phyloP scores from a whole-genome alignment of 352 stramenopile genomes.

The Globisporangium iwayamae region DNA sequence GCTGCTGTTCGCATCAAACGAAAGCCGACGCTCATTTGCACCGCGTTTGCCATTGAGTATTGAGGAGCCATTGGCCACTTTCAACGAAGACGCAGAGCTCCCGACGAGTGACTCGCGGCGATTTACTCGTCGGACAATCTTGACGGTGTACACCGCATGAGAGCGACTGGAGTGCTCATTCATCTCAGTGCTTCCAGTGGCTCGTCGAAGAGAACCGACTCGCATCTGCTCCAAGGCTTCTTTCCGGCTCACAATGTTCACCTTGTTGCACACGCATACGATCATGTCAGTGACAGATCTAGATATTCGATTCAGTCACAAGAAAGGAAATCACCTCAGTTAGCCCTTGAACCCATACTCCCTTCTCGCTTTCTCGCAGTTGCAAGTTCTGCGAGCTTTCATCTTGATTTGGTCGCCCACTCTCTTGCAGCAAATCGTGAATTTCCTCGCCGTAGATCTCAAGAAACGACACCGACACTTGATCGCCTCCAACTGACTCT shows the following conservation, averaged over 20 bases:
- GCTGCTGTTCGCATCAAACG: slow-evolving; percentile 13
- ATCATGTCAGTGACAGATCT: background rate
- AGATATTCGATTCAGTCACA: background rate
- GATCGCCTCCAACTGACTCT: slow-evolving; percentile 26
- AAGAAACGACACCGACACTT: slow-evolving; percentile 87
- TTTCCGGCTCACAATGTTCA: slow-evolving; percentile 45
- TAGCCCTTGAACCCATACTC: slow-evolving; percentile 77
- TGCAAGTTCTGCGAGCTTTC: slow-evolving; percentile 51
- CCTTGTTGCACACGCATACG: slow-evolving; percentile 19
- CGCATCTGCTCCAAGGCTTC: slow-evolving; percentile 81
- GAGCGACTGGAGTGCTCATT: slow-evolving; percentile 87
- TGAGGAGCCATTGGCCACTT: slow-evolving; percentile 1
- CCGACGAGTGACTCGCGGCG: slow-evolving; percentile 21
- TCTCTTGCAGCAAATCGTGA: slow-evolving; percentile 88
- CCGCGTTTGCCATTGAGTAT: slow-evolving; percentile 16
- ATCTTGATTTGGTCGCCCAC: slow-evolving; percentile 21
- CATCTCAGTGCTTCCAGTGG: slow-evolving; percentile 86
- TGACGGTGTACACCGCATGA: slow-evolving; percentile 86
- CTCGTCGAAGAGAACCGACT: slow-evolving; percentile 62
- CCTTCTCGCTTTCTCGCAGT: slow-evolving; percentile 62
- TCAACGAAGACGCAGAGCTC: slow-evolving; percentile 11
- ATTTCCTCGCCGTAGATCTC: slow-evolving; percentile 99
- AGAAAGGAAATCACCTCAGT: slow-evolving; percentile 39
- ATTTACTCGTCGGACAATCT: slow-evolving; percentile 58
- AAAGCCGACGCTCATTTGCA: slow-evolving; percentile 11